These are phyloP conservation scores for Scedosporium boydii DNA, from an alignment of 2,329 filamentous ascomycete species.

Conservation along the genomic window DNA sequence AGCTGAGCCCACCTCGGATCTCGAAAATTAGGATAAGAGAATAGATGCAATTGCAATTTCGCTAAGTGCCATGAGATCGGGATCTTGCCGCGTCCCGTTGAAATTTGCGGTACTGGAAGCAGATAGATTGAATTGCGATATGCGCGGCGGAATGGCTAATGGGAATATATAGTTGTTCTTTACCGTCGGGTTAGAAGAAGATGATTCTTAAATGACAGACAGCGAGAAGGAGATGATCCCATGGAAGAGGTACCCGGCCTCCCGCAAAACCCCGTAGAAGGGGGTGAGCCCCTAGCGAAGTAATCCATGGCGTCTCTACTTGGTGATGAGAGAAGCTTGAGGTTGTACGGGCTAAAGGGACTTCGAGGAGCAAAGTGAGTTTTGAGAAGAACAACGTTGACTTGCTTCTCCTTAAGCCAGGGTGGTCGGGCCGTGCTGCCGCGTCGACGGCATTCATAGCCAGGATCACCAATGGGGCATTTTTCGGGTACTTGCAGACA, in stretches of 20 bases:
- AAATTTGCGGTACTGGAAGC: not conserved
- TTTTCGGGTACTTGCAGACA: not conserved
- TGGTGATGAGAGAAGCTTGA: not conserved
- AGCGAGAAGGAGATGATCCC: not conserved
- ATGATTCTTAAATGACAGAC: not conserved
- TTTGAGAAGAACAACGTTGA: not conserved
- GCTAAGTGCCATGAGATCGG: not conserved
- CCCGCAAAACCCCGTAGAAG: not conserved
- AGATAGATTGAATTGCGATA: not conserved
- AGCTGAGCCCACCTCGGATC: not conserved
- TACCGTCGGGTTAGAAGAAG: not conserved
- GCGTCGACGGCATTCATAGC: not conserved
- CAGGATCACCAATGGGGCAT: constrained; percentile 1
- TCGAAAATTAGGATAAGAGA: not conserved
- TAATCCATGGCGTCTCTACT: not conserved
- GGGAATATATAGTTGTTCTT: not conserved
- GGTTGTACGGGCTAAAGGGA: not conserved
- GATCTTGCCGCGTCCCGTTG: not conserved
- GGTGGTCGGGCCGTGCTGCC: constrained; percentile 1
- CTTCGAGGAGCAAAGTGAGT: not conserved
- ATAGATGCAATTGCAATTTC: not conserved
- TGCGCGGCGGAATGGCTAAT: not conserved
- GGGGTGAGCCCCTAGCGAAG: not conserved
- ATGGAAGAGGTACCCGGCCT: not conserved
- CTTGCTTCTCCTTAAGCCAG: not conserved